Evolutionary conservation across 805 yeast species (phyloP), one percentile per base, ranked within the genome.

Genomic region (Pichia nakasei): DNA sequence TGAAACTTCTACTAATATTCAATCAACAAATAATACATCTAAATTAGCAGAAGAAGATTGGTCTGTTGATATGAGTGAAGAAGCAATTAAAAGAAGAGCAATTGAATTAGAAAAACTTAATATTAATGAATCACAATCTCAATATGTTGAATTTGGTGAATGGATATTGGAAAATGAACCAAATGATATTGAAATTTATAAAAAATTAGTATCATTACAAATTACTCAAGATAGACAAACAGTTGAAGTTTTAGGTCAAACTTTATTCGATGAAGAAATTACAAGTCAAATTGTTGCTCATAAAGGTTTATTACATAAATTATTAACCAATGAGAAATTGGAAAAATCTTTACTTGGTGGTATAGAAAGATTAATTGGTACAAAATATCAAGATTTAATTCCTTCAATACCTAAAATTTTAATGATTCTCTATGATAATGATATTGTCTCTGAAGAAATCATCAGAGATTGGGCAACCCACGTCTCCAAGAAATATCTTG

Each of bases 1-100:
- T 22, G 54, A 7, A 5, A 18, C 4, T 32, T 48, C 8, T 9
- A 9, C 15, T 5, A 17, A 22, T 17, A 33, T 21, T 13, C 5
- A 39, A 17, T 9, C 20, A 18, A 20, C n/a, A 27, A 18, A 41
- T n/a, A 13, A 36, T 12, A 21, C 76, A 32, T 75, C 75, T 40
- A 75, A 78, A 47, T 80, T 75, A 48, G 83, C 85, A 43, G 96
- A 88, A 60, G 97, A 85, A 54, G 95, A 86, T 53, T 91, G 97
- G 97, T 87, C 96, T 18, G 96, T 89, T 36, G 98, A 91, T 65
- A 86, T 89, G 76, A 85, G 95, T 39, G 93, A 85, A 64, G 97
- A 88, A 68, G 97, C 97, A 46, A 86, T 91, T 52, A 81, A 83
- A 60, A 87, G 85, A 38, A 85, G 98, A 68, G 96, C 95, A 37